Base-by-base conservation (phyloP, 2,329 filamentous ascomycete genomes). In the Aspergillus sp. region DNA sequence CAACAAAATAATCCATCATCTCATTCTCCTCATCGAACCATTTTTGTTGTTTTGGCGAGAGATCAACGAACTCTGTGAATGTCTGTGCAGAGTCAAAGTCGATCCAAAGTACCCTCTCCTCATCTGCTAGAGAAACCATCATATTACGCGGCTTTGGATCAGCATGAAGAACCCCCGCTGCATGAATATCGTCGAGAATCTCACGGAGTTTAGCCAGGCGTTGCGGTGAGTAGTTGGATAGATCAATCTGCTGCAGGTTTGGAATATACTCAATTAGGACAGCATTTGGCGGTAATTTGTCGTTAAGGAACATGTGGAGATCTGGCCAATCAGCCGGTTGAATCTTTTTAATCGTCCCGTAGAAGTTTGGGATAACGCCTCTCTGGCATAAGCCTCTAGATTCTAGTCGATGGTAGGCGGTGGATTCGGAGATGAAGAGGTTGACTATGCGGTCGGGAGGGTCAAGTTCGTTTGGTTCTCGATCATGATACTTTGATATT, bases 21-120 rank as follows among this genome's bases (percentile, higher is more conserved):
- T 64, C 55, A 47, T 45, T 39, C 50, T 67, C 65, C 19, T 62
- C 36, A 36, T 56, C 15, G 6, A 67, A 4, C 65, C 59, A 65
- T 8, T 4, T 30, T 7, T 47, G 12, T 43, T 56, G 56, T 30
- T 17, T 56, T 28, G 47, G n/a, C 17, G 58, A 36, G 23, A 56
- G 61, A 43, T 17, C 17, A 39, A 13, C 17, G 23, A 8, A 36
- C 19, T 63, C 61, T 10, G 63, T n/a, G 15, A 65, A 63, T 1
- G 55, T 63, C 19, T 63, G 63, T 5, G 67, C 64, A 43, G 41
- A 59, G 43, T 66, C 64, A 52, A 69, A 69, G 52, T 65, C 64
- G 19, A 69, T 57, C 61, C 65, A 66, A 36, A 69, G 58, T 9
- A 65, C 60, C 48, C 61, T 60, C 7, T 50, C 17, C 7, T 50